These are phyloP conservation scores for Trichoderma sp. DNA, from an alignment of 2,329 filamentous ascomycete species.

Conservation along the genomic window DNA sequence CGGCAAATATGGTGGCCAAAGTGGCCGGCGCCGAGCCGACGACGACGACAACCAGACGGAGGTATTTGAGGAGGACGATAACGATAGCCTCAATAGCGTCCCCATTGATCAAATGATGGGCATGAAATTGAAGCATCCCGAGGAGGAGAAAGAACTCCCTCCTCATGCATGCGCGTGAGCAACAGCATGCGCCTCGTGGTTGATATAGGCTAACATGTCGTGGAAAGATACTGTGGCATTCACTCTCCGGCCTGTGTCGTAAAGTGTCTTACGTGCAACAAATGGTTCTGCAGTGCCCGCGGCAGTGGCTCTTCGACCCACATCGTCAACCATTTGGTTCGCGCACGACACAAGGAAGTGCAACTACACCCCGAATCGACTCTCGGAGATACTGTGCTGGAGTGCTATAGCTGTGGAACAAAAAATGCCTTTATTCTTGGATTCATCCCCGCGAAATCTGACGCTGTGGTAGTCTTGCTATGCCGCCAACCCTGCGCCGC, in stretches of 20 bases:
- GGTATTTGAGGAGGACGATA: conserved; percentile 77
- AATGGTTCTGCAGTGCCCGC: conserved; percentile 98
- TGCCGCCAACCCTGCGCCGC: conserved; percentile 96
- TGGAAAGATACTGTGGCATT: conserved; percentile 86
- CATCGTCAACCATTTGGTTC: conserved; percentile 96
- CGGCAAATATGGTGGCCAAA: conserved; percentile 60
- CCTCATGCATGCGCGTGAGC: conserved; percentile 93
- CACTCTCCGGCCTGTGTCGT: conserved; percentile 94
- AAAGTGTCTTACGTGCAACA: conserved; percentile 91
- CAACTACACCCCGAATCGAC: conserved; percentile 91
- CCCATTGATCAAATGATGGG: conserved; percentile 73
- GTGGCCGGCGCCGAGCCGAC: conserved; percentile 67
- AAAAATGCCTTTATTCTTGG: conserved; percentile 98
- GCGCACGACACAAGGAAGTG: conserved; percentile 97
- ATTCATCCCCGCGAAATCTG: conserved; percentile 97
- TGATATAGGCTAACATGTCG: conserved; percentile 26
- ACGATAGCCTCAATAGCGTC: conserved; percentile 72
- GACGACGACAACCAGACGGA: conserved; percentile 90
- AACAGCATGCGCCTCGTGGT: conserved; percentile 4
- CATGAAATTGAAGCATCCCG: conserved; percentile 52
- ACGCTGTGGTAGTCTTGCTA: conserved; percentile 93
- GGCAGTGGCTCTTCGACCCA: conserved; percentile 96
- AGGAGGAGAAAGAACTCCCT: conserved; percentile 88
- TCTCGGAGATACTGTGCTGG: conserved; percentile 90
- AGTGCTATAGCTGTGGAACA: conserved; percentile 99